phyloP scores from a whole-genome alignment of 306 rosid genomes.

The Cucurbita argyrosperma region DNA sequence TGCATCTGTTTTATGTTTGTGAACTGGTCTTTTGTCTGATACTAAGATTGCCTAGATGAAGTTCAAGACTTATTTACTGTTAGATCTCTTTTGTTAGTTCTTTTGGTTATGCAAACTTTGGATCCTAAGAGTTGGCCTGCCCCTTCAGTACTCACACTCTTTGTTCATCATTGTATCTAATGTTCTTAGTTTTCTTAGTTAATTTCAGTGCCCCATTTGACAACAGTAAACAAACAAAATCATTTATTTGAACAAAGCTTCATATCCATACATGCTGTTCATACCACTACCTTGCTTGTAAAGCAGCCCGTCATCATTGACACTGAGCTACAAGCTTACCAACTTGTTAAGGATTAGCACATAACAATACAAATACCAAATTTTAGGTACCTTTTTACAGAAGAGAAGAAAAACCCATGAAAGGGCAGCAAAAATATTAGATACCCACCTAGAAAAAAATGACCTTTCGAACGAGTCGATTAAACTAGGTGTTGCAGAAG shows the following conservation, averaged over 20 bases:
- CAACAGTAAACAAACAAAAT: background rate
- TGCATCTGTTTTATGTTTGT: conserved; percentile 90
- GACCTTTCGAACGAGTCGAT: background rate
- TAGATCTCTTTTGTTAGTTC: conserved; percentile 2
- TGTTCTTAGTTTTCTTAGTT: background rate
- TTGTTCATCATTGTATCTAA: background rate
- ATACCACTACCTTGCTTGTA: background rate
- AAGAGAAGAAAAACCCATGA: background rate
- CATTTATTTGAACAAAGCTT: background rate
- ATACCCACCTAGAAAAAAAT: conserved; percentile 2
- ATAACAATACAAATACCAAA: background rate
- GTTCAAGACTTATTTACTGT: conserved; percentile 2
- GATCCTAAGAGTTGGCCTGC: background rate
- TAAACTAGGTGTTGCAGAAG: background rate
- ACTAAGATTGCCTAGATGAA: background rate
- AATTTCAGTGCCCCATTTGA: background rate
- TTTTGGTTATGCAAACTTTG: conserved; percentile 4
- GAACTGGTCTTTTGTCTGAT: conserved; percentile 96
- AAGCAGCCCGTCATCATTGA: too few relatives aligned
- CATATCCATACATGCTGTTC: background rate
- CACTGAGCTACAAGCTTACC: background rate
- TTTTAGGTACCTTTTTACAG: background rate
- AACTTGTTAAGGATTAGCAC: background rate
- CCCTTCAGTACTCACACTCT: background rate
- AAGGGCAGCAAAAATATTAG: background rate